A percentile compares a stretch with the other conserved stretches of the same genome.
Conservation (phyloP, 345 rosid genomes). For the Populus simonii region DNA sequence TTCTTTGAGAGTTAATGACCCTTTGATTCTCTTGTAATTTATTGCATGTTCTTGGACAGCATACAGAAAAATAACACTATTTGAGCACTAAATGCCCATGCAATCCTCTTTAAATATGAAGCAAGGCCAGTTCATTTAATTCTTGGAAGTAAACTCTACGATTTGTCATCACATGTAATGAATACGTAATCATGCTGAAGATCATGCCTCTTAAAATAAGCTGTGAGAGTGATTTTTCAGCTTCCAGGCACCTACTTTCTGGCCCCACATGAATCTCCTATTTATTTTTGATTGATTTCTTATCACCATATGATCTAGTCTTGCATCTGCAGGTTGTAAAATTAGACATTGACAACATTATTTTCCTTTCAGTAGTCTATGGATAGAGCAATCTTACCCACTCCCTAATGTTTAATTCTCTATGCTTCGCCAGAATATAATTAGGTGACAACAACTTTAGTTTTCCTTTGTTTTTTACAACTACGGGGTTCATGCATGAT, state of each 20-base stretch:
- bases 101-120: background rate
- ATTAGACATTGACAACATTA: background rate
- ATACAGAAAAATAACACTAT: background rate
- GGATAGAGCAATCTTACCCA: background rate
- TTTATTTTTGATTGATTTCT: background rate
- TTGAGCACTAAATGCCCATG: background rate
- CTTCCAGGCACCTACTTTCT: conserved; percentile 11
- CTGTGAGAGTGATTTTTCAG: conserved; percentile 31
- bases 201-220: background rate
- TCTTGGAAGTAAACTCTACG: background rate
- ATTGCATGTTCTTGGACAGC: background rate
- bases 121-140: background rate
- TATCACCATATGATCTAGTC: background rate
- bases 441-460: background rate
- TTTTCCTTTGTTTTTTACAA: background rate
- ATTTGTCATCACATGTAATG: background rate
- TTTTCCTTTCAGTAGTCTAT: background rate
- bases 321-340: background rate
- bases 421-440: background rate
- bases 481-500: background rate
- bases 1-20: background rate
- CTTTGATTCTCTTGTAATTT: background rate
- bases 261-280: background rate
- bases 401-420: too few species aligned
- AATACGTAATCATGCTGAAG: background rate